Percentiles rank a stretch among this genome's conserved stretches.
Evolutionary conservation across 768 basidiomycete genomes (phyloP).

Genomic region (Aureoboletus auriporus): DNA sequence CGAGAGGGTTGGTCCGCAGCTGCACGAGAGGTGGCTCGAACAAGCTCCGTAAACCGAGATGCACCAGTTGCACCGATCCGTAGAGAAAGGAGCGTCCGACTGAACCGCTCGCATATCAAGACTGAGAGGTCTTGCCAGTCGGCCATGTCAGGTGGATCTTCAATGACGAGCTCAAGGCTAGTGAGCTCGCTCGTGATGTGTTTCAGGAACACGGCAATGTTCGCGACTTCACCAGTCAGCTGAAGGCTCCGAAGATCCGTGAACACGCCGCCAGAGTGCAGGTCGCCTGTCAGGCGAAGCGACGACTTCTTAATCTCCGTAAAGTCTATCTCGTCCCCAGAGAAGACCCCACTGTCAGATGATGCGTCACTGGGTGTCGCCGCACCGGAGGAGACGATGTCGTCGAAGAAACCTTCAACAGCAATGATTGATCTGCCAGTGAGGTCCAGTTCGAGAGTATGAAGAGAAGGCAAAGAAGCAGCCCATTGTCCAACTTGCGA

Average conservation of each 20-base stretch:
- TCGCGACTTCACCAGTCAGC: conserved; percentile 66
- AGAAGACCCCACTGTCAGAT: conserved; percentile 75
- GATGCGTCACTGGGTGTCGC: conserved; percentile 68
- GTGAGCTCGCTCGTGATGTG: conserved; percentile 62
- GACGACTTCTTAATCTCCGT: conserved; percentile 69
- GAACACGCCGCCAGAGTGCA: conserved; percentile 54
- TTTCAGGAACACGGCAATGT: conserved; percentile 67
- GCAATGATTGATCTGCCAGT: conserved; percentile 62
- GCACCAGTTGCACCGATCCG: conserved; percentile 63
- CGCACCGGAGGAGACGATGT: conserved; percentile 62
- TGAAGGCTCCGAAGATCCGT: conserved; percentile 54
- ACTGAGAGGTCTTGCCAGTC: conserved; percentile 74
- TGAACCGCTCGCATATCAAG: conserved; percentile 61
- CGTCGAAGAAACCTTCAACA: conserved; percentile 80
- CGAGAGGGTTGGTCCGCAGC: conserved; percentile 51
- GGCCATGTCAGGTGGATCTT: conserved; percentile 69
- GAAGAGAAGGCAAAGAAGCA: conserved; percentile 59
- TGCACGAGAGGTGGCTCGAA: conserved; percentile 67
- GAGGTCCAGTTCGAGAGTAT: conserved; percentile 65
- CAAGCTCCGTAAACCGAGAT: conserved; percentile 77
- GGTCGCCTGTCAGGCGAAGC: conserved; percentile 59
- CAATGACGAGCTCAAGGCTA: conserved; percentile 72
- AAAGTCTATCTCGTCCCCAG: conserved; percentile 74
- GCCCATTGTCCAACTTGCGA: conserved; percentile 72
- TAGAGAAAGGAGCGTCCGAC: conserved; percentile 53